A percentile compares a stretch with the other conserved stretches of the same genome.
Conservation (phyloP, 305 asterid species). For the Rubia tinctorum region DNA sequence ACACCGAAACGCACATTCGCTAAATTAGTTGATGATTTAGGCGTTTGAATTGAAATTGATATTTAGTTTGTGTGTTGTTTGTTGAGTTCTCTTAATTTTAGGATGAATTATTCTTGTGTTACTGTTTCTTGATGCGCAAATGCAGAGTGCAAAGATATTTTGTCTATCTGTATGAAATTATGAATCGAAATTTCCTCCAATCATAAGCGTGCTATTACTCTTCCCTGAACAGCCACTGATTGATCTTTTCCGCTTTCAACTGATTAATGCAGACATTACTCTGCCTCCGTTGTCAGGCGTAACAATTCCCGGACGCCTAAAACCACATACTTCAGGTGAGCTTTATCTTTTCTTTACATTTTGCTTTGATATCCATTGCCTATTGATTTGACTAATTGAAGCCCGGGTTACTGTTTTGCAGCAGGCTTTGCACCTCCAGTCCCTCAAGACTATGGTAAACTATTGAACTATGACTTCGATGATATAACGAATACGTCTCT, state of each 20-base stretch:
- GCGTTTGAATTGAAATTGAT: not conserved
- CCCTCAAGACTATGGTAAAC: not conserved
- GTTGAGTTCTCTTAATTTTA: not conserved
- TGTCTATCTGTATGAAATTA: too few relatives aligned
- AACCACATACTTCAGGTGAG: conserved; percentile 7
- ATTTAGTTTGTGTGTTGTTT: not conserved
- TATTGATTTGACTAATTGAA: conserved; percentile 4
- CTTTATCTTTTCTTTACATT: not conserved
- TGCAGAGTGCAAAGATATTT: not conserved
- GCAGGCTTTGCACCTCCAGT: conserved; percentile 11
- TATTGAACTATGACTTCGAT: not conserved
- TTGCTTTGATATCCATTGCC: not conserved
- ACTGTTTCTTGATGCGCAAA: not conserved
- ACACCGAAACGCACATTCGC: not conserved
- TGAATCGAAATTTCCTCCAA: not conserved
- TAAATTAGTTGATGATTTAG: not conserved
- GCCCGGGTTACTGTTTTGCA: not conserved
- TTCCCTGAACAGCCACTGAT: not conserved
- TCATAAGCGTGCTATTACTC: not conserved
- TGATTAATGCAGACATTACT: conserved; percentile 41
- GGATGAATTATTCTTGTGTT: not conserved
- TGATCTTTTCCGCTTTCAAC: not conserved
- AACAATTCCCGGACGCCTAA: conserved; percentile 38
- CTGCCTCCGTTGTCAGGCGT: conserved; percentile 72
- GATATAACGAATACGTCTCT: not conserved